Base-by-base conservation (phyloP, 1,284 basidiomycete genomes). In the Fomitopsis palustris region DNA sequence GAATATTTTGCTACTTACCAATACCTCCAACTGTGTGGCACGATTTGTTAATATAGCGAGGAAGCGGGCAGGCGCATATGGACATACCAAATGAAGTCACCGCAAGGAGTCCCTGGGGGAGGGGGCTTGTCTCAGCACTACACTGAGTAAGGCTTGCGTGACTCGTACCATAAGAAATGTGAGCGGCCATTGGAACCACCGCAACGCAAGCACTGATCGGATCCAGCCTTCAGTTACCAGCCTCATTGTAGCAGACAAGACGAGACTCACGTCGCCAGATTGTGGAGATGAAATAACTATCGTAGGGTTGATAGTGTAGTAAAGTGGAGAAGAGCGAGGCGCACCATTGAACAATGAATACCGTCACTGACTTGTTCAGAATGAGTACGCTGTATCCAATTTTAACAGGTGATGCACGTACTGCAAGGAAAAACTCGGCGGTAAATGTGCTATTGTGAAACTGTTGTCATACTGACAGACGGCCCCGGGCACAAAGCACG, bases 381-480 rank as follows among this genome's bases (percentile, higher is more conserved):
- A 35, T 23, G n/a, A 19, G 17, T 33, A 29, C 41, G 23, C 6
- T 5, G 19, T 21, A 3, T 43, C 7, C 6, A 3, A 43, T 5
- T 16, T 21, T 5, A 12, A 43, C 41, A 21, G 19, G 17, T 7
- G 19, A 37, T 19, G 10, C 4, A 29, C 12, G 45, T 39, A 58
- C 57, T 16, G 57, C 52, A 5, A 58, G 38, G 27, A 58, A 58
- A 19, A 58, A 58, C 25, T 58, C 57, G 4, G 52, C 57, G 12
- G 55, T 57, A 19, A 57, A 57, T 7, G 55, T 39, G 31, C 57
- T 58, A 31, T 2, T 21, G 21, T 25, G 25, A 47, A 8, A 10
- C n/a, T 21, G 8, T n/a, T n/a, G n/a, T n/a, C n/a, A n/a, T n/a
- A n/a, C n/a, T n/a, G n/a, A n/a, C n/a, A n/a, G n/a, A n/a, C n/a